phyloP scores from a whole-genome alignment of 345 rosid genomes.

The Abelmoschus esculentus region DNA sequence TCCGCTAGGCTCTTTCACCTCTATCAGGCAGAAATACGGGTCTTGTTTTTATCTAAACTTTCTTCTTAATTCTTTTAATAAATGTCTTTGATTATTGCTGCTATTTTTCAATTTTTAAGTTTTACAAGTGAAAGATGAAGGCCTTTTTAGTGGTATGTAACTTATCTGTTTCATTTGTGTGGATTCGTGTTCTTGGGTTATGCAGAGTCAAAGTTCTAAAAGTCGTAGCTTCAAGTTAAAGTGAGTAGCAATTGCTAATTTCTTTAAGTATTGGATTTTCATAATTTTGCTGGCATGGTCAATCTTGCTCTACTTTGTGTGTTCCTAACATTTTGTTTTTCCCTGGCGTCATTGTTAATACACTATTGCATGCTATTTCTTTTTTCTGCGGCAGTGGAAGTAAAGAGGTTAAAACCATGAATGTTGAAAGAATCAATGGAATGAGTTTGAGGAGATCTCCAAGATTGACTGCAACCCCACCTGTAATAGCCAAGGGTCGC shows the following conservation, averaged over 20 bases:
- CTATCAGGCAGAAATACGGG: neutral
- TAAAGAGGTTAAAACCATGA: neutral
- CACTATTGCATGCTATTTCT: no score
- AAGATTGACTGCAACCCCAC: conserved; percentile 15
- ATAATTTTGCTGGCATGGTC: neutral
- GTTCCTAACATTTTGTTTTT: neutral
- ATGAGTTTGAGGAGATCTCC: conserved; percentile 22
- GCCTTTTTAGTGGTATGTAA: neutral
- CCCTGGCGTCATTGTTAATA: no score
- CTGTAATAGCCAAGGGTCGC: conserved; percentile 9
- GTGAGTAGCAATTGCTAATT: conserved; percentile 24
- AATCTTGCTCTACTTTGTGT: neutral
- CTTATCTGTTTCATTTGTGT: neutral
- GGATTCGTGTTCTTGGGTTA: conserved; percentile 9
- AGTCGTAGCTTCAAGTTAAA: conserved; percentile 13
- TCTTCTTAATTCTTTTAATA: neutral
- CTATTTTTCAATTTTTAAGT: neutral
- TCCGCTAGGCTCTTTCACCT: neutral
- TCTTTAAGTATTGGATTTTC: neutral
- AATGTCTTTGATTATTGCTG: neutral
- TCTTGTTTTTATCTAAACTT: neutral
- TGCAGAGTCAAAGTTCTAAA: conserved; percentile 23
- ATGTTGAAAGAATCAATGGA: conserved; percentile 1
- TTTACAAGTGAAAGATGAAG: neutral
- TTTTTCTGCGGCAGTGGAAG: neutral